A percentile compares a stretch with the other conserved stretches of the same genome.
Conservation (phyloP, 139 green algal species). For the Penium margaritaceum region DNA sequence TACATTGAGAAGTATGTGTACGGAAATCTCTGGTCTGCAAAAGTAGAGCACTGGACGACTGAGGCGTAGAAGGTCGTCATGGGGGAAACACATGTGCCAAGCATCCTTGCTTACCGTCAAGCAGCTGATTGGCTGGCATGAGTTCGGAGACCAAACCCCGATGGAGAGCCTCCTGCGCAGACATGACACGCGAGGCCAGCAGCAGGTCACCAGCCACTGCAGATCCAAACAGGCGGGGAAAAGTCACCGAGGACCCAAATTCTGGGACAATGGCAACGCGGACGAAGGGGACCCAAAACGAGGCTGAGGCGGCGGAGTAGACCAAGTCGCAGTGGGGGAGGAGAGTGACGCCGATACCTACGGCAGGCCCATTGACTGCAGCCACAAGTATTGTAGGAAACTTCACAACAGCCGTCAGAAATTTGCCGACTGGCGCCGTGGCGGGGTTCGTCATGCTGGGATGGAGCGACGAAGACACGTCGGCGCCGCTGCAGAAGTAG, state of each 20-base stretch:
- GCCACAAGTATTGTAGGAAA: slow-evolving; percentile 12
- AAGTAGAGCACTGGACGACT: no score
- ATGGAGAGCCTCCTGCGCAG: neutral
- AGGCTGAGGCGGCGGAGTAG: neutral
- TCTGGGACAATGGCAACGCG: slow-evolving; percentile 4
- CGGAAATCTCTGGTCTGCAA: no score
- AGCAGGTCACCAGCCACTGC: neutral
- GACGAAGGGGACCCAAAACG: slow-evolving; percentile 17
- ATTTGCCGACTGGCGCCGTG: neutral
- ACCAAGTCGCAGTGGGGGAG: slow-evolving; percentile 10
- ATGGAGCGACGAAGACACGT: neutral
- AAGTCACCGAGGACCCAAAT: slow-evolving; percentile 1
- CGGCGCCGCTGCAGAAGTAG: slow-evolving; percentile 13
- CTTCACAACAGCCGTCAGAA: neutral
- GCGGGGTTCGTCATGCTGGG: neutral
- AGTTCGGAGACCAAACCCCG: neutral
- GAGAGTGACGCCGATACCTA: slow-evolving; percentile 15
- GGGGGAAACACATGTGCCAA: no score
- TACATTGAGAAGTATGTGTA: no score
- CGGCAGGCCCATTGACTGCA: slow-evolving; percentile 19
- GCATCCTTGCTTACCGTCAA: no score
- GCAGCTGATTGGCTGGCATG: neutral
- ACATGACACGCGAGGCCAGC: neutral
- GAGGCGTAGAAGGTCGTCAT: no score
- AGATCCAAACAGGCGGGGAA: neutral